These are phyloP conservation scores for Saccharomycopsis crataegensis DNA, from an alignment of 1,139 yeast genomes.

Conservation along the genomic window DNA sequence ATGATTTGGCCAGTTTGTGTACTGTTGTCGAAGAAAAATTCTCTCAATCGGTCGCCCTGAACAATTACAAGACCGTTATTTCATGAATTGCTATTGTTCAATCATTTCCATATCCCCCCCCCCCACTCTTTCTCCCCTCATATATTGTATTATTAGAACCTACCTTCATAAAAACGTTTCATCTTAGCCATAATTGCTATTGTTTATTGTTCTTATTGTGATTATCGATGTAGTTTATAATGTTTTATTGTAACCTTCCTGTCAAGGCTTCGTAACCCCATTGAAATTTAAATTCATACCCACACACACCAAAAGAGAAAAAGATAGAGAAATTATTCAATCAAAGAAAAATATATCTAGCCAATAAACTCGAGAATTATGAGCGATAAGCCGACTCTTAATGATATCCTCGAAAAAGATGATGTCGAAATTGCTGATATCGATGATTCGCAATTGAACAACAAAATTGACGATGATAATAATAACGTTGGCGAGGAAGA, in stretches of 20 bases:
- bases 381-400: slow-evolving; percentile 12
- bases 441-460: slow-evolving; percentile 6
- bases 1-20: slow-evolving; percentile 78
- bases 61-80: slow-evolving; percentile 2
- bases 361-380: background rate
- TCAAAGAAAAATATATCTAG: no score
- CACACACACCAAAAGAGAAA: no score
- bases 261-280: no score
- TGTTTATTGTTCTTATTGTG: no score
- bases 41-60: slow-evolving; percentile 33
- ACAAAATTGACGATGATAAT: slow-evolving; percentile 2
- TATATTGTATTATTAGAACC: background rate
- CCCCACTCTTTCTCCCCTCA: background rate
- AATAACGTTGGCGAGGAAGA: slow-evolving; percentile 21
- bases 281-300: no score
- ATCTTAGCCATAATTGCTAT: background rate
- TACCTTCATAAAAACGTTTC: background rate
- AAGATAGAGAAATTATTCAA: no score
- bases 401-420: slow-evolving; percentile 19
- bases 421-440: slow-evolving; percentile 10
- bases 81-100: background rate
- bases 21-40: slow-evolving; percentile 75
- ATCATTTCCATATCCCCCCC: background rate
- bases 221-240: no score
- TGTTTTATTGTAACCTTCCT: no score